A percentile compares a stretch with the other conserved stretches of the same genome.
Evolutionary conservation across 2,329 filamentous ascomycete genomes (phyloP).

Genomic region (Beauveria australis): DNA sequence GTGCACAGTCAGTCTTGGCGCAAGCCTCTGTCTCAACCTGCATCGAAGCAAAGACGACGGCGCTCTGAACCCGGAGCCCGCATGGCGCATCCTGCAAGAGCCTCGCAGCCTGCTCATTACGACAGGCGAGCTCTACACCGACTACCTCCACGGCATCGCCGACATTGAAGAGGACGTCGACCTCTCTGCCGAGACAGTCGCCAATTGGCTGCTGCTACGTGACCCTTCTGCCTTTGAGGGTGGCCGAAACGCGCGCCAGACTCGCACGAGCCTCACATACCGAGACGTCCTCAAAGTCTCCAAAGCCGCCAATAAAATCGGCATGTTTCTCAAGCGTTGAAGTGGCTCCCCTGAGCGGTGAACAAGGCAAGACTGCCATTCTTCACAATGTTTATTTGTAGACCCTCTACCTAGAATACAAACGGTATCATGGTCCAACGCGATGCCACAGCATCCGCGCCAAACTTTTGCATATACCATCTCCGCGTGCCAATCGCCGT

Average conservation of each 20-base stretch:
- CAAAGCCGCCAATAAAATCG: conserved; percentile 61
- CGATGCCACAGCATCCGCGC: conserved; percentile 48
- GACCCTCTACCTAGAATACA: conserved; percentile 39
- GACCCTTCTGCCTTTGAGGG: conserved; percentile 35
- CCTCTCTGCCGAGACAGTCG: conserved; percentile 52
- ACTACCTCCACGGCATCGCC: conserved; percentile 68
- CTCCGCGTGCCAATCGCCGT: conserved; percentile 69
- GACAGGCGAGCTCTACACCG: conserved; percentile 56
- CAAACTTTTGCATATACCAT: conserved; percentile 77
- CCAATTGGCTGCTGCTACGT: conserved; percentile 63
- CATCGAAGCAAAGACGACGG: conserved; percentile 55
- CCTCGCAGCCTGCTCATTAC: conserved; percentile 73
- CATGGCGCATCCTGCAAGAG: conserved; percentile 67
- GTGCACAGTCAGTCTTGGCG: conserved; percentile 80
- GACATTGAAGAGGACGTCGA: conserved; percentile 57
- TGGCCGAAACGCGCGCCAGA: conserved; percentile 49
- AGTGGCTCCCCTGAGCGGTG: background rate
- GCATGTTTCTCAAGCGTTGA: conserved; percentile 36
- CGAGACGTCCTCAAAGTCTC: conserved; percentile 80
- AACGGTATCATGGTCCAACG: conserved; percentile 73
- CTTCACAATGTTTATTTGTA: background rate
- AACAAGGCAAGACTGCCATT: background rate
- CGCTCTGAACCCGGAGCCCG: conserved; percentile 42
- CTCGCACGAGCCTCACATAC: conserved; percentile 68
- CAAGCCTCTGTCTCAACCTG: conserved; percentile 69